A percentile compares a stretch with the other conserved stretches of the same genome.
Evolutionary conservation across 1,284 basidiomycete genomes (phyloP).

Genomic region (Naganishia sp.): DNA sequence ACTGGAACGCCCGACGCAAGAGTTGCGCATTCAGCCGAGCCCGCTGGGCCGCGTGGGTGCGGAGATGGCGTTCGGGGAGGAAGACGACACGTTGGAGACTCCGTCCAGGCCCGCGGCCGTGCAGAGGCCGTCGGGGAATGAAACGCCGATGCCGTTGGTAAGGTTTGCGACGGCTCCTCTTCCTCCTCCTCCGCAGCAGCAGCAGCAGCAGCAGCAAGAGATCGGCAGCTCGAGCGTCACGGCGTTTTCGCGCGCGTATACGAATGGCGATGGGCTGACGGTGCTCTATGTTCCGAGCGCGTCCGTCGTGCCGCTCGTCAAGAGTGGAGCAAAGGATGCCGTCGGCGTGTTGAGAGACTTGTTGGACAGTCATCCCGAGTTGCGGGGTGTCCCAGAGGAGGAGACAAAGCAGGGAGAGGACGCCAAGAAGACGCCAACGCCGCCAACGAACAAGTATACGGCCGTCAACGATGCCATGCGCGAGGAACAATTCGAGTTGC

Average conservation of each 20-base stretch:
- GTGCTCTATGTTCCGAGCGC: conserved; percentile 45
- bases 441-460: conserved; percentile 62
- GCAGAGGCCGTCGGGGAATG: not conserved
- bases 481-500: conserved; percentile 82
- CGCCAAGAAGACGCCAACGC: conserved; percentile 27
- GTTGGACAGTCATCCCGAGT: conserved; percentile 32
- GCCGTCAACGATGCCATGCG: conserved; percentile 75
- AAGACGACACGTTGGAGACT: conserved; percentile 11
- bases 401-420: not conserved
- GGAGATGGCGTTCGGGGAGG: not conserved
- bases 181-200: no score
- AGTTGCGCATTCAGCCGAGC: conserved; percentile 25
- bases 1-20: conserved; percentile 32
- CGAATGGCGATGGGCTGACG: conserved; percentile 45
- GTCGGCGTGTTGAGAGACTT: conserved; percentile 34
- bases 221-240: conserved; percentile 28
- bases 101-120: conserved; percentile 19
- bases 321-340: conserved; percentile 32
- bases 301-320: conserved; percentile 35
- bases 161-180: not conserved
- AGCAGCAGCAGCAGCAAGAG: not conserved
- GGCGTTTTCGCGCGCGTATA: conserved; percentile 30
- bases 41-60: conserved; percentile 1
- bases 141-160: conserved; percentile 13
- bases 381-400: conserved; percentile 9